Base-by-base conservation (phyloP, 2,329 filamentous ascomycete genomes). In the Aspergillus sp. region DNA sequence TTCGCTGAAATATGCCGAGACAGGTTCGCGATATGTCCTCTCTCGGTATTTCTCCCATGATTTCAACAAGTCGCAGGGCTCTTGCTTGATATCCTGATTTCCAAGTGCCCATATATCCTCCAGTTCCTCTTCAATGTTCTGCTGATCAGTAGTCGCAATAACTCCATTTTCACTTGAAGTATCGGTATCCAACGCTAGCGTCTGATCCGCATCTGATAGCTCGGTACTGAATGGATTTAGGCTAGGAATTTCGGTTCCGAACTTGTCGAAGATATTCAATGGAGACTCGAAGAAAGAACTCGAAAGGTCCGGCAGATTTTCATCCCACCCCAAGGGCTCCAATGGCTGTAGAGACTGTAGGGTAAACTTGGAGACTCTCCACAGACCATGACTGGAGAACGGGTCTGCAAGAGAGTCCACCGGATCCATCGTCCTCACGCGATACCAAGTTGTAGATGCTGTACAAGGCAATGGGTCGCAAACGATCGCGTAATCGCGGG, bases 1-100 rank as follows among this genome's bases (percentile, higher is more conserved):
- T 67, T 81, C 79, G 56, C 77, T 80, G 38, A 81, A 72, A 58
- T 80, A 81, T 43, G 71, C 73, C 28, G 77, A 78, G 28, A 63
- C 56, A 4, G 72, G 72, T 50, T 77, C 74, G 38, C 66, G 59
- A 41, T 73, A 72, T 10, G 63, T 58, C 52, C 63, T 69, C 23
- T 76, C 61, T 25, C 73, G 65, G 61, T 77, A 80, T 12, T 62
- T 73, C 63, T 81, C 79, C 79, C 79, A 81, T 36, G 76, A 78
- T 39, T 65, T 72, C 21, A 75, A 60, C 2, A 73, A 63, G 12
- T 62, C 53, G 10, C 62, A 55, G 41, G 64, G 52, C 17, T 36
- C 55, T 9, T 51, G 12, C 2, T 56, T 58, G 5, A 69, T 57
- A 13, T 66, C 57, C 1, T 75, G 59, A 13, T 60, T 65, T 36